These are phyloP conservation scores for Vitellaria paradoxa DNA, from an alignment of 179 eudicot species.

Conservation along the genomic window DNA sequence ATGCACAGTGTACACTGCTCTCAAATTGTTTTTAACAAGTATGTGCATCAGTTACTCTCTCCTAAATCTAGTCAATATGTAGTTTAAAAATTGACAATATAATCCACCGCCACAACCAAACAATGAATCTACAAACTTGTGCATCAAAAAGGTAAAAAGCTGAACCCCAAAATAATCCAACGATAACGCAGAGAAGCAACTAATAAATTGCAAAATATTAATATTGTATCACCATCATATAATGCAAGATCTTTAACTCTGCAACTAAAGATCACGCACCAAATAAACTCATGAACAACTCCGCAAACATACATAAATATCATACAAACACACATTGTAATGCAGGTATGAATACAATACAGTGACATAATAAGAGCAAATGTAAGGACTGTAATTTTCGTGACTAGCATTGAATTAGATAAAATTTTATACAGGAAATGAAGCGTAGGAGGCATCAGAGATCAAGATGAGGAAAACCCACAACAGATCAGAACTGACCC, in stretches of 20 bases:
- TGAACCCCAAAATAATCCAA: not conserved
- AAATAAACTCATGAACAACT: not conserved
- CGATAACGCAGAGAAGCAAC: not conserved
- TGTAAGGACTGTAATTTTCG: slow-evolving; percentile 1
- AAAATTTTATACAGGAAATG: slow-evolving; percentile 5
- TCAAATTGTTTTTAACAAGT: too few species aligned
- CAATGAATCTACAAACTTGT: not conserved
- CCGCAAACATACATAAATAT: not conserved
- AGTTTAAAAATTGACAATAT: not conserved
- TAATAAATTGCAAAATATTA: not conserved
- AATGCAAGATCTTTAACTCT: not conserved
- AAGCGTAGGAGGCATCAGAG: not conserved
- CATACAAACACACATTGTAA: not conserved
- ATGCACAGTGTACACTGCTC: too few species aligned
- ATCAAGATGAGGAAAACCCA: not conserved
- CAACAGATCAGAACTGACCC: slow-evolving; percentile 16
- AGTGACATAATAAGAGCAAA: not conserved
- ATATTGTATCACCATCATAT: not conserved
- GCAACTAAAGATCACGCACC: not conserved
- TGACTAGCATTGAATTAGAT: slow-evolving; percentile 12
- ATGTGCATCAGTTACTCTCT: too few species aligned
- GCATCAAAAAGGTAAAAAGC: not conserved
- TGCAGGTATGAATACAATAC: not conserved
- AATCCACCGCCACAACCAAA: not conserved
- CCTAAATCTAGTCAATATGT: not conserved